Evolutionary conservation across 1,284 basidiomycete species (phyloP).

Genomic region (Schizophyllum amplum): DNA sequence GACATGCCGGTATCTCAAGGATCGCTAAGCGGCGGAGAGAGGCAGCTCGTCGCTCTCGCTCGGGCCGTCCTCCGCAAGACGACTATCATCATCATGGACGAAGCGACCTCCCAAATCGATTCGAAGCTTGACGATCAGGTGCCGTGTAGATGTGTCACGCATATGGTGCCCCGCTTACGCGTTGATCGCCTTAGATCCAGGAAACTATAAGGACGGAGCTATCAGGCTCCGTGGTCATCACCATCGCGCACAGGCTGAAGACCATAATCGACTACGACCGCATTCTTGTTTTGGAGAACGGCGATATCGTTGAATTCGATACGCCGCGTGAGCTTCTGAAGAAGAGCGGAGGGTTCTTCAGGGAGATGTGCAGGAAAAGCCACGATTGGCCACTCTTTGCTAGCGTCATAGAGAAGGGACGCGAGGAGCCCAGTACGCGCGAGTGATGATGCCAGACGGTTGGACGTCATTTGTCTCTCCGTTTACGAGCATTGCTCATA

Average conservation of each 20-base stretch:
- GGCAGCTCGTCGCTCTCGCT: slow-evolving; percentile 72
- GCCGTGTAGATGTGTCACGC: slow-evolving; percentile 5
- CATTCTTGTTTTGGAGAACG: slow-evolving; percentile 70
- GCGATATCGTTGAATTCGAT: slow-evolving; percentile 63
- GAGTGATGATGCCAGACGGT: no score
- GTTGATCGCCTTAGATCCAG: slow-evolving; percentile 49
- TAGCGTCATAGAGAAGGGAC: slow-evolving; percentile 11
- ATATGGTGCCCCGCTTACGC: neutral
- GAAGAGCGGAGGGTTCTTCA: slow-evolving; percentile 52
- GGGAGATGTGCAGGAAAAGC: slow-evolving; percentile 62
- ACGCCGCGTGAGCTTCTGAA: slow-evolving; percentile 55
- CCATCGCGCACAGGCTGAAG: slow-evolving; percentile 73
- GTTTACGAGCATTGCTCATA: no score
- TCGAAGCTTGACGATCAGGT: slow-evolving; percentile 64
- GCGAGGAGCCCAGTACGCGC: neutral
- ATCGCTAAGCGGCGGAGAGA: slow-evolving; percentile 72
- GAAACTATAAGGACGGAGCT: slow-evolving; percentile 74
- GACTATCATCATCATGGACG: slow-evolving; percentile 81
- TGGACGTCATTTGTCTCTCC: no score
- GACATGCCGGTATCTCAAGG: slow-evolving; percentile 64
- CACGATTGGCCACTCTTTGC: slow-evolving; percentile 43
- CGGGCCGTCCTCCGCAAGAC: slow-evolving; percentile 69
- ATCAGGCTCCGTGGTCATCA: slow-evolving; percentile 66
- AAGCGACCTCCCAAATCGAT: slow-evolving; percentile 76
- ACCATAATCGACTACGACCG: slow-evolving; percentile 78